Evolutionary conservation across 192 early-diverging fungal genomes (phyloP), one percentile per base, ranked within the genome.

Genomic region (Backusella psychrophila): DNA sequence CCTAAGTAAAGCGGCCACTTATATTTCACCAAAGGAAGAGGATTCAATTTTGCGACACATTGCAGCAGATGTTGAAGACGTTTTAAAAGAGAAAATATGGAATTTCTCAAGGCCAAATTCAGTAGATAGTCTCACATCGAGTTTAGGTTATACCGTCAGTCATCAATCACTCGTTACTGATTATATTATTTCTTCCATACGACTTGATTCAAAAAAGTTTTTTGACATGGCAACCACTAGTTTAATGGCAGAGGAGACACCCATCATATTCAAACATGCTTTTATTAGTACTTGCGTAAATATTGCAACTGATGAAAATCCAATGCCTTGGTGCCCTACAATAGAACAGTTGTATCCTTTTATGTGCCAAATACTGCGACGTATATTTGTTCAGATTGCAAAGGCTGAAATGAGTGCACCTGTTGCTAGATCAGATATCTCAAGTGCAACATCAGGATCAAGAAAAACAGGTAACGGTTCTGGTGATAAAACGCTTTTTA

Each of bases 241-340:
- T 23, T 78, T 94, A n/a, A 81, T 93, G 3, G 88, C 90, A 11
- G 87, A 90, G 6, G 90, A 86, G 34, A 85, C 91, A 3, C 91
- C 93, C 33, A 84, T 86, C 6, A 80, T 90, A 66, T 93, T 92
- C 76, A 93, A 94, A 77, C 87, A 95, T 26, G 91, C 92, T 1
- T 87, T 97, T 59, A 89, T 92, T 26, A 91, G 90, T 49, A 87
- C 90, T 0, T 93, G 94, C 69, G 90, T 86, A 66, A 81, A 78
- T 1, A 84, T 95, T 42, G 89, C 89, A 4, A 84, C 82, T 8
- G 92, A 92, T 66, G 83, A 87, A 33, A 82, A 78, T 17, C 63
- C 75, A 29, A 78, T 93, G 35, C 89, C 91, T 0, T 94, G 93
- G 92, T 89, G 88, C 66, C 93, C 92, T 23, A 80, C 78, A 0